Evolutionary conservation across 371 early-diverging fungal species (phyloP).

Genomic region (Zychaea mexicana): DNA sequence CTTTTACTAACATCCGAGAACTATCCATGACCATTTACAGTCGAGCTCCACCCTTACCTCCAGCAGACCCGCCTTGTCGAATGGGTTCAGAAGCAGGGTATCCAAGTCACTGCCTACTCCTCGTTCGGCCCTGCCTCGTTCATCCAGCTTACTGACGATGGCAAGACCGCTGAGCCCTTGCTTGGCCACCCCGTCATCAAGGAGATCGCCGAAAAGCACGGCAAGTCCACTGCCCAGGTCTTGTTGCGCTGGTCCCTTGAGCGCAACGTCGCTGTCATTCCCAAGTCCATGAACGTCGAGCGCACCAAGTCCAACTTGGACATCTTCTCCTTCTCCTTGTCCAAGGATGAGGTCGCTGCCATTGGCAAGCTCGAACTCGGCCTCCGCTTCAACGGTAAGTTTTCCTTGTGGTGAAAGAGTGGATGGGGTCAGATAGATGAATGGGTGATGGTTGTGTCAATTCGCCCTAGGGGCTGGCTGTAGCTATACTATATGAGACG

Average conservation of each 20-base stretch:
- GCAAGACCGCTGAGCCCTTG: conserved; percentile 11
- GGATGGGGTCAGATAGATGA: no score
- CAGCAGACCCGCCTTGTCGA: conserved; percentile 47
- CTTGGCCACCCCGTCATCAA: conserved; percentile 25
- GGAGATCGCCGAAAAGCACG: conserved; percentile 9
- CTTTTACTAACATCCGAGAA: not conserved
- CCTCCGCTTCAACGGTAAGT: conserved; percentile 32
- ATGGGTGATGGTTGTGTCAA: no score
- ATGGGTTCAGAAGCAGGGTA: conserved; percentile 34
- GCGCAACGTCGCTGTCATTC: conserved; percentile 59
- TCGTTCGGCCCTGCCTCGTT: conserved; percentile 45
- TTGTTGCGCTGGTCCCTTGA: conserved; percentile 60
- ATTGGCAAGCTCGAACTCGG: conserved; percentile 28
- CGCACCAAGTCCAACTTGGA: conserved; percentile 50
- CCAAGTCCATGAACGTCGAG: conserved; percentile 57
- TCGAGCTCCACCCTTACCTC: conserved; percentile 67
- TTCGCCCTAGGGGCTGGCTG: no score
- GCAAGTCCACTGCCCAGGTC: conserved; percentile 44
- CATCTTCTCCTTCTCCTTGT: conserved; percentile 23
- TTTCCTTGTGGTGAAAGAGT: not conserved
- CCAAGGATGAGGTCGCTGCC: conserved; percentile 28
- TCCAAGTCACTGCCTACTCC: conserved; percentile 50
- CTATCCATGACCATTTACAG: conserved; percentile 34
- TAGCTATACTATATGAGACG: no score
- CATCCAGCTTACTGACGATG: conserved; percentile 19